Evolutionary conservation across 2,329 filamentous ascomycete species (phyloP).

Genomic region (Leptographium flavum): DNA sequence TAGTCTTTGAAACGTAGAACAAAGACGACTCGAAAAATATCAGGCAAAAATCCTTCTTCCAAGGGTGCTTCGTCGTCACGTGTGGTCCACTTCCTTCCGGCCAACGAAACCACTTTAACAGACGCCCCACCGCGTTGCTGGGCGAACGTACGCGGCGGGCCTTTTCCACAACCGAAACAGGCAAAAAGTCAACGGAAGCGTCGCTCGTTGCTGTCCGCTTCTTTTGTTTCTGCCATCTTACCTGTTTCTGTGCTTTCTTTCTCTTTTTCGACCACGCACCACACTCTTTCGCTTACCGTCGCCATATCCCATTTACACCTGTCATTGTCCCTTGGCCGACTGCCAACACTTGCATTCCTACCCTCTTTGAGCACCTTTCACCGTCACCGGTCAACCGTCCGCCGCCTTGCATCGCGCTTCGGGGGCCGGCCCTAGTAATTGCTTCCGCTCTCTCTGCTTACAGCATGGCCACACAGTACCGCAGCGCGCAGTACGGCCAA

Average conservation of each 20-base stretch:
- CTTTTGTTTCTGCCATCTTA: neutral
- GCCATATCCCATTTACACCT: too few relatives aligned
- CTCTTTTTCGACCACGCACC: too few relatives aligned
- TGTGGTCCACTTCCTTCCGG: too few relatives aligned
- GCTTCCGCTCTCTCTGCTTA: neutral
- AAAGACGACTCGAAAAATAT: neutral
- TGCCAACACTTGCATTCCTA: neutral
- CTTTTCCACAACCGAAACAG: constrained; percentile 8
- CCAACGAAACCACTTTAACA: too few relatives aligned
- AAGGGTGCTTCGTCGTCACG: too few relatives aligned
- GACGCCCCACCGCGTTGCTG: constrained; percentile 8
- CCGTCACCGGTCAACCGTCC: too few relatives aligned
- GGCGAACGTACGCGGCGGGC: constrained; percentile 5
- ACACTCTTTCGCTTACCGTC: too few relatives aligned
- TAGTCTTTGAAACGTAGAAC: too few relatives aligned
- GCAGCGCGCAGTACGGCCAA: constrained; percentile 36
- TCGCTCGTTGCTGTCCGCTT: neutral
- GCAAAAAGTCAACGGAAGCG: constrained; percentile 9
- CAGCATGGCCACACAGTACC: constrained; percentile 38
- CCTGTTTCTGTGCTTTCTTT: neutral
- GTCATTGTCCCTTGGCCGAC: neutral
- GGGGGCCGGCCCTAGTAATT: neutral
- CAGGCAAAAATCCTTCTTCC: too few relatives aligned
- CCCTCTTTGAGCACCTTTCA: neutral
- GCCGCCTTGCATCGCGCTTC: too few relatives aligned